These are phyloP conservation scores for Trichoderma pleuroti DNA, from an alignment of 2,329 filamentous ascomycete genomes.

Conservation along the genomic window DNA sequence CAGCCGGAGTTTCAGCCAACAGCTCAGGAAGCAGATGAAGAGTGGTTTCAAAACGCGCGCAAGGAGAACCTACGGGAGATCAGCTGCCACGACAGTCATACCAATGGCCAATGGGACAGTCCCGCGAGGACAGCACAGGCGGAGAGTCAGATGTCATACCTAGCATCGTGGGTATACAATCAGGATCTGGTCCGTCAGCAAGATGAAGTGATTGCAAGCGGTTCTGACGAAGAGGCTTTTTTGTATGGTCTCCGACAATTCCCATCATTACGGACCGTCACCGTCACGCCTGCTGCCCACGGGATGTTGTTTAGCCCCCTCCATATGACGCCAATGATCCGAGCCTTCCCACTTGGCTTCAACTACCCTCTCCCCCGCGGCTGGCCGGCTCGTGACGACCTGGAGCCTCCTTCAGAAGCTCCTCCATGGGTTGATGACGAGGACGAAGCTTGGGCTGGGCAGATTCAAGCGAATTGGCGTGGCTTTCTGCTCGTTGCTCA, in stretches of 20 bases:
- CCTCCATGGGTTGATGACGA: not conserved
- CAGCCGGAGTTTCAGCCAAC: not conserved
- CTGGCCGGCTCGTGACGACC: slow-evolving; percentile 18
- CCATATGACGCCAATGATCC: not conserved
- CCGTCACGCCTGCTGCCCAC: slow-evolving; percentile 32
- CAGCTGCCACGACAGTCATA: not conserved
- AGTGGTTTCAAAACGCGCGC: not conserved
- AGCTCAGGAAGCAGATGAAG: not conserved
- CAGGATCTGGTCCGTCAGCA: slow-evolving; percentile 34
- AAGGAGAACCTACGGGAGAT: not conserved
- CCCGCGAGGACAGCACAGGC: not conserved
- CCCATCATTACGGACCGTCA: slow-evolving; percentile 35
- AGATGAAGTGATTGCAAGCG: slow-evolving; percentile 26
- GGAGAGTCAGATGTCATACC: not conserved
- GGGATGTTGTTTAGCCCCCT: not conserved
- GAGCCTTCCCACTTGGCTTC: not conserved
- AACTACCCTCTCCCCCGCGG: slow-evolving; percentile 25
- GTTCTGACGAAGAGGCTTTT: not conserved
- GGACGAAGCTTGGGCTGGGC: not conserved
- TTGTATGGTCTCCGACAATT: slow-evolving; percentile 24
- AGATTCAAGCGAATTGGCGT: not conserved
- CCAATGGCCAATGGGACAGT: not conserved
- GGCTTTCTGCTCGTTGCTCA: not conserved
- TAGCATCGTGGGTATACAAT: slow-evolving; percentile 30
- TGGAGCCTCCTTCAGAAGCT: not conserved